Evolutionary conservation across 2,329 filamentous ascomycete genomes (phyloP).

Genomic region (Colletotrichum godetiae): DNA sequence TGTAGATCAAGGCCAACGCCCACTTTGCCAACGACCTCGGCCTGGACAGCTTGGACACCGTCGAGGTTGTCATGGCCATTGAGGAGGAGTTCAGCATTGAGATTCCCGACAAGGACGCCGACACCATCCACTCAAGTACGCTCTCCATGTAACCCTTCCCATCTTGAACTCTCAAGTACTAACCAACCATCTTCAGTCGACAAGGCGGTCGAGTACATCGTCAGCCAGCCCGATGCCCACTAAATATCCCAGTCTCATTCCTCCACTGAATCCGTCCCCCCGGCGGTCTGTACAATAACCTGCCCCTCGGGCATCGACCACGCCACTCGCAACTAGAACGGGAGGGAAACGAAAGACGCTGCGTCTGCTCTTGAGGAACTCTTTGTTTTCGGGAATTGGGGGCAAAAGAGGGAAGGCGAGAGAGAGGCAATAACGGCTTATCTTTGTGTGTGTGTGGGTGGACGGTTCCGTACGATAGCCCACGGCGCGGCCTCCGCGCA

Average conservation of each 20-base stretch:
- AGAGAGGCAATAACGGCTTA: constrained; percentile 13
- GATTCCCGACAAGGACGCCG: constrained; percentile 97
- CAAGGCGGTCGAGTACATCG: constrained; percentile 94
- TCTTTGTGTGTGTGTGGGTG: constrained; percentile 21
- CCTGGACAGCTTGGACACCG: constrained; percentile 96
- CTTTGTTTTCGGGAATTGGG: constrained; percentile 9
- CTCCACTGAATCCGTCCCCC: constrained; percentile 29
- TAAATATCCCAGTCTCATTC: constrained; percentile 45
- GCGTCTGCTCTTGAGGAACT: constrained; percentile 14
- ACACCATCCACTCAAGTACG: constrained; percentile 93
- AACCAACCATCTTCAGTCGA: constrained; percentile 71
- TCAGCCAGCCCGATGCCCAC: constrained; percentile 91
- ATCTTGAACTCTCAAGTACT: constrained; percentile 2
- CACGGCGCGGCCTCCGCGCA: constrained; percentile 23
- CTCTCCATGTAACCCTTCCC: constrained; percentile 32
- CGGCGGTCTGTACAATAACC: constrained; percentile 37
- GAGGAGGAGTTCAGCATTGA: constrained; percentile 96
- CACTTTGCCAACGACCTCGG: constrained; percentile 99
- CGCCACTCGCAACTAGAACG: constrained; percentile 34
- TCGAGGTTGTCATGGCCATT: constrained; percentile 99
- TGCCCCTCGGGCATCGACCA: constrained; percentile 22
- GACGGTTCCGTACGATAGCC: constrained; percentile 27
- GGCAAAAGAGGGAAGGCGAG: constrained; percentile 2
- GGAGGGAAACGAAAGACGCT: constrained; percentile 21
- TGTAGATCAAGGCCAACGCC: constrained; percentile 81